These are phyloP conservation scores for Chenopodium quinoa DNA, from an alignment of 148 eudicot genomes.

Conservation along the genomic window DNA sequence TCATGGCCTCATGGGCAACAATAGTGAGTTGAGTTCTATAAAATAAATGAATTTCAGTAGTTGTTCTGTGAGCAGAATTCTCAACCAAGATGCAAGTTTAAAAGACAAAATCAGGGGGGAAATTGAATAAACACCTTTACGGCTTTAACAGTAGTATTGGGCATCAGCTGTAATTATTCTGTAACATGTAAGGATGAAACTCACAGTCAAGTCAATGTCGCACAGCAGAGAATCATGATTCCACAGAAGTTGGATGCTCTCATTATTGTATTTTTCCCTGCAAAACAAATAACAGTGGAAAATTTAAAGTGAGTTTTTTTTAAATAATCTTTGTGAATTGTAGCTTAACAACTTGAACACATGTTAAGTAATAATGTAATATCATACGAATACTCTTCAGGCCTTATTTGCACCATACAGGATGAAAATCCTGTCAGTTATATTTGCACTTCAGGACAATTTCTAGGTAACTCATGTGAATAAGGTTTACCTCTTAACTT, in stretches of 20 bases:
- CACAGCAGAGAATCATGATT: slow-evolving; percentile 63
- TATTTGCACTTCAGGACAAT: neutral
- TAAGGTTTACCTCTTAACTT: slow-evolving; percentile 48
- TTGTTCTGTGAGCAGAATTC: slow-evolving; percentile 6
- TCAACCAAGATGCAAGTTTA: neutral
- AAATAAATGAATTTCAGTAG: neutral
- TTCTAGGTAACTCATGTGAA: neutral
- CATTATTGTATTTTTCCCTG: slow-evolving; percentile 69
- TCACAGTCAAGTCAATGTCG: slow-evolving; percentile 66
- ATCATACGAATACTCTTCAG: neutral
- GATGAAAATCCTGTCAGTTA: neutral
- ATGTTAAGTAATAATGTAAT: neutral
- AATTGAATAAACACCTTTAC: neutral
- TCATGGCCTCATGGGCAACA: neutral
- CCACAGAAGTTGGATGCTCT: slow-evolving; percentile 53
- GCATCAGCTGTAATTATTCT: neutral
- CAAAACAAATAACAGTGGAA: slow-evolving; percentile 16
- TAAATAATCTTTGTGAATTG: neutral
- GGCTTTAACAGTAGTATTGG: neutral
- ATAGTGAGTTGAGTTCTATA: neutral
- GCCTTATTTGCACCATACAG: neutral
- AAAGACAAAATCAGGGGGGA: neutral
- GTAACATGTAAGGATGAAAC: slow-evolving; percentile 29
- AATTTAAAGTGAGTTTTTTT: slow-evolving; percentile 15
- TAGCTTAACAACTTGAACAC: neutral